phyloP scores from a whole-genome alignment of 1,139 yeast species.

The Debaryomycetaceae sp. region DNA sequence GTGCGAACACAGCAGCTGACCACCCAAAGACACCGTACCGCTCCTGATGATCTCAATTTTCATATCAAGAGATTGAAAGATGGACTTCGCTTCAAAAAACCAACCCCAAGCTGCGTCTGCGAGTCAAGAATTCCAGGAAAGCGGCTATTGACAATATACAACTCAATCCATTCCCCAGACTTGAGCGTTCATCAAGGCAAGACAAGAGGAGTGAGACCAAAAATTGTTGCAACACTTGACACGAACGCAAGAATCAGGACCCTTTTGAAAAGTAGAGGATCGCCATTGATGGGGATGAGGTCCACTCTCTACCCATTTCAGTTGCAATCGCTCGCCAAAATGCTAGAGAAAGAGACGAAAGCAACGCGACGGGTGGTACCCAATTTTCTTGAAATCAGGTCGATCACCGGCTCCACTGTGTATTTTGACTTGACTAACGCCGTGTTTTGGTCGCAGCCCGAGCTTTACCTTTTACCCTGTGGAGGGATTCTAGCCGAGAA shows the following conservation, averaged over 20 bases:
- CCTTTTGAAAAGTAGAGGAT: background rate
- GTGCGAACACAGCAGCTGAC: background rate
- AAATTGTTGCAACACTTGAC: too few species aligned
- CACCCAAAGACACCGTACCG: background rate
- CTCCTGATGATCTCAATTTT: conserved; percentile 7
- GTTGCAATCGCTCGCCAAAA: conserved; percentile 50
- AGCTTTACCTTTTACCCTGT: conserved; percentile 40
- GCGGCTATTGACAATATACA: conserved; percentile 7
- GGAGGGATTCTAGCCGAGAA: conserved; percentile 75
- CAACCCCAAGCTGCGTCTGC: background rate
- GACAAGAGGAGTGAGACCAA: background rate
- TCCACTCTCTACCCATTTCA: conserved; percentile 56
- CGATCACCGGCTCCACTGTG: conserved; percentile 14
- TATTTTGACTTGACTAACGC: conserved; percentile 33
- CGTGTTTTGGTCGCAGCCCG: conserved; percentile 30
- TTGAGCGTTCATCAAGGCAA: conserved; percentile 1
- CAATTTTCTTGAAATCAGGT: conserved; percentile 27
- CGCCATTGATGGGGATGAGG: conserved; percentile 43
- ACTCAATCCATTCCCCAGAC: conserved; percentile 8
- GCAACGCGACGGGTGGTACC: conserved; percentile 38
- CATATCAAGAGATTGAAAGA: conserved; percentile 6
- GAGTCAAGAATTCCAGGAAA: too few species aligned
- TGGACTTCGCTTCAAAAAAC: background rate
- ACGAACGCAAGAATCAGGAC: background rate
- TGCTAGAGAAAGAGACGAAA: conserved; percentile 50